These are phyloP conservation scores for Achlya hypogyna DNA, from an alignment of 352 stramenopile species.

Conservation along the genomic window DNA sequence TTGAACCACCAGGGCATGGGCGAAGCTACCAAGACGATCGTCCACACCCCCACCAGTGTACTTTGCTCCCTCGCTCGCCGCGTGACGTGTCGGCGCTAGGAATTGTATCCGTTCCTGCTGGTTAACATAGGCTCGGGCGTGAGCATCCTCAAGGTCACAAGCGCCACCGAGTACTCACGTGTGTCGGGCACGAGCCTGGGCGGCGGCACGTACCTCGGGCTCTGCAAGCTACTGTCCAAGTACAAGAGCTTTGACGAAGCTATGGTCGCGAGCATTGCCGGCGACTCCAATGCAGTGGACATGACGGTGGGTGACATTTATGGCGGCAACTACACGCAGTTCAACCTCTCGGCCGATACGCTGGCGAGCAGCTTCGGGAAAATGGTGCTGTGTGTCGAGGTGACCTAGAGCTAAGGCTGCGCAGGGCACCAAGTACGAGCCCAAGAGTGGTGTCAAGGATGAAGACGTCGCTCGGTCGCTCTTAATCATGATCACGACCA, in stretches of 20 bases:
- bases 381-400: conserved; percentile 62
- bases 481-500: conserved; percentile 98
- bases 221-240: conserved; percentile 90
- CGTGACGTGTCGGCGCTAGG: neutral
- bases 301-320: conserved; percentile 99
- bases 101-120: conserved; percentile 93
- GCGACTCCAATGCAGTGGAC: conserved; percentile 77
- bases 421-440: conserved; percentile 19
- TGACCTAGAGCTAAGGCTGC: neutral
- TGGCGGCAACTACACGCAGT: conserved; percentile 85
- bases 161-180: conserved; percentile 86
- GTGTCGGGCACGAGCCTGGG: conserved; percentile 96
- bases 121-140: conserved; percentile 98
- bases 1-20: conserved; percentile 46
- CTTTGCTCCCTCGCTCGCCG: neutral
- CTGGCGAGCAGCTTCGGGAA: conserved; percentile 98
- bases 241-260: conserved; percentile 67
- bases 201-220: conserved; percentile 95
- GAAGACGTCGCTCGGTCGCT: conserved; percentile 91
- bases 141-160: conserved; percentile 91
- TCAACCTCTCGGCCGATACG: conserved; percentile 69
- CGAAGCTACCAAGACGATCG: conserved; percentile 46
- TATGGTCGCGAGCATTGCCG: conserved; percentile 58
- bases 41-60: conserved; percentile 39
- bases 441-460: conserved; percentile 48